Evolutionary conservation across 78 protist genomes (phyloP).

Genomic region (Carpediemonas membranifera): DNA sequence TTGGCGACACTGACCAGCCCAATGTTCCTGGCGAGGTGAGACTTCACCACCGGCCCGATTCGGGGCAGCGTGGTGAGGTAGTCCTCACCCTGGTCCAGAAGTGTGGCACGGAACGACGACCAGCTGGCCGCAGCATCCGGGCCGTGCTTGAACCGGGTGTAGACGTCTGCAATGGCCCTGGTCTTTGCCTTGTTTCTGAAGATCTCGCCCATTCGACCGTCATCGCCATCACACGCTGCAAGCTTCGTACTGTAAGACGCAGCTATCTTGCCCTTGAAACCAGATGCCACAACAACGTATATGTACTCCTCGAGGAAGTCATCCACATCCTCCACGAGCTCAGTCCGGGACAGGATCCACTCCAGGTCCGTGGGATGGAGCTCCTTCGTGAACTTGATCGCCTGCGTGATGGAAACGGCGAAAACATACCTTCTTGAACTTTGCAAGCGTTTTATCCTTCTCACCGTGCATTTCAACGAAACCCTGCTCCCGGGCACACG

Average conservation of each 20-base stretch:
- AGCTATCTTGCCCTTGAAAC: conserved; percentile 2
- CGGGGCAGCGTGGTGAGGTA: background rate
- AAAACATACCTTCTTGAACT: background rate
- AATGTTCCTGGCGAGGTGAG: conserved; percentile 6
- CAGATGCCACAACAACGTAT: conserved; percentile 13
- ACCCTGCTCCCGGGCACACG: no score
- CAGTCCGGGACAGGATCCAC: background rate
- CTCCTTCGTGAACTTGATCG: background rate
- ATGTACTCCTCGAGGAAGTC: conserved; percentile 5
- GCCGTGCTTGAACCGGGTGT: no score
- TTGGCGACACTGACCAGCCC: background rate
- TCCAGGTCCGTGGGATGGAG: background rate
- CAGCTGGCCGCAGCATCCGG: no score
- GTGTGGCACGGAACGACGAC: no score
- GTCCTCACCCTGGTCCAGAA: no score
- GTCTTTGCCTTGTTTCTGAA: conserved; percentile 8
- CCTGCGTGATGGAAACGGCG: no score
- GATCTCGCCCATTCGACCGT: background rate
- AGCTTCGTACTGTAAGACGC: background rate
- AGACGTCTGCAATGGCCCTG: background rate
- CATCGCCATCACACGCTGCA: background rate
- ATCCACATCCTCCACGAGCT: background rate
- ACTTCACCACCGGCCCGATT: background rate
- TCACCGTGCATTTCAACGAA: no score
- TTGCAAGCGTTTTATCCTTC: background rate